Base-by-base conservation (phyloP, 169 alveolate genomes). In the Eimeria falciformis region DNA sequence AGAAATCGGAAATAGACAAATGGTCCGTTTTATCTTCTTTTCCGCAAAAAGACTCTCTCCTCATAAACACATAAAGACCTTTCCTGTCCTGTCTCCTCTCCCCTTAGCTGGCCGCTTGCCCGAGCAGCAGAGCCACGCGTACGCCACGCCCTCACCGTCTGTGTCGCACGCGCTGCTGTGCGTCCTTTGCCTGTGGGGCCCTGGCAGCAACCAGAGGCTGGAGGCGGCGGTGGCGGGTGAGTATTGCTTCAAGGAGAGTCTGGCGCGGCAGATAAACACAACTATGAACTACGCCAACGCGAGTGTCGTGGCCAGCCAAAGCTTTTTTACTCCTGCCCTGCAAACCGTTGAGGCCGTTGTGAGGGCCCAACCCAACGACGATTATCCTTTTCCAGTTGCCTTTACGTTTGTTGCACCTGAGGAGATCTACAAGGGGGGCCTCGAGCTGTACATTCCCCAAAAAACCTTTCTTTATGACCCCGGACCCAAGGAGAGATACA, bases 401-500 rank as follows among this genome's bases (percentile, higher is more conserved):
- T 12, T 62, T n/a, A n/a, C 73, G 11, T 0, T 62, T 1, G 73
- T 14, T 12, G 73, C 73, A 9, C 73, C 73, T 29, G 37, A 62
- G 46, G 73, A 62, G 2, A n/a, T 62, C 0, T 62, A 62, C 73
- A 62, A 62, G 73, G 73, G 73, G 73, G 73, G 37, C 29, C 73
- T 62, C 0, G 73, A 62, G 73, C 0, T 62, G 37, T 62, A 62
- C 29, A 29, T 62, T n/a, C 73, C 73, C 12, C 73, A 14, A 29
- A n/a, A 6, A 14, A 12, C 25, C 14, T n/a, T 62, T 12, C 73
- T n/a, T n/a, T 12, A 12, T n/a, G 73, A 12, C n/a, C 33, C 46
- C 12, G 73, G 73, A n/a, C 37, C 73, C 29, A n/a, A n/a, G 14
- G 25, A 12, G 17, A n/a, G 73, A n/a, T 62, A 62, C 5, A 62